A percentile compares a stretch with the other conserved stretches of the same genome.
Evolutionary conservation across 495 filamentous ascomycete species (phyloP).

Genomic region (Penicillium maclennaniae): DNA sequence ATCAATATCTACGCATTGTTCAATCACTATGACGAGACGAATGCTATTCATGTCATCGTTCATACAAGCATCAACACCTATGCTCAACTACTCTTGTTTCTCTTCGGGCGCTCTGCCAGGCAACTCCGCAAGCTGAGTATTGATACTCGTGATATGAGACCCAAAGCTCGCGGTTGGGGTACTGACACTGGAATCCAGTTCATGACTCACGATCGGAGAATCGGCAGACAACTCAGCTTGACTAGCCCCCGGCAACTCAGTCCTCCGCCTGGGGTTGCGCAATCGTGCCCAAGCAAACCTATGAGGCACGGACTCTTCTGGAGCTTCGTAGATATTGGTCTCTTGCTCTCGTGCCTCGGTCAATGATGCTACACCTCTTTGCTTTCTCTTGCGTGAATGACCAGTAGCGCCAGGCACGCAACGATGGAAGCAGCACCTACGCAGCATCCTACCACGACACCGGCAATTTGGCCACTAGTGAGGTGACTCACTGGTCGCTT

Average conservation of each 20-base stretch:
- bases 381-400: neutral
- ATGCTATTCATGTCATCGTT: too few species aligned
- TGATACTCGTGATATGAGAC: too few species aligned
- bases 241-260: neutral
- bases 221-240: too few species aligned
- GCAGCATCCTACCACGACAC: slow-evolving; percentile 53
- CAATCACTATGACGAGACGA: too few species aligned
- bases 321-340: neutral
- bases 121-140: too few species aligned
- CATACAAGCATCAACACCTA: too few species aligned
- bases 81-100: too few species aligned
- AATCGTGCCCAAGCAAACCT: neutral
- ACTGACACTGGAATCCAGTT: too few species aligned
- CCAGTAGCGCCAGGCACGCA: neutral
- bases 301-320: neutral
- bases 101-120: too few species aligned
- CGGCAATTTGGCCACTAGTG: slow-evolving; percentile 47
- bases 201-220: too few species aligned
- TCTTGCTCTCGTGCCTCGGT: neutral
- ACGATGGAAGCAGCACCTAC: slow-evolving; percentile 2
- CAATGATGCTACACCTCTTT: neutral
- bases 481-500: neutral
- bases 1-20: too few species aligned
- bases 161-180: too few species aligned
- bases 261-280: neutral